Percentiles rank a stretch among this genome's conserved stretches.
Conservation (phyloP, 1,284 basidiomycete species). For the Exsudoporus floridanus region DNA sequence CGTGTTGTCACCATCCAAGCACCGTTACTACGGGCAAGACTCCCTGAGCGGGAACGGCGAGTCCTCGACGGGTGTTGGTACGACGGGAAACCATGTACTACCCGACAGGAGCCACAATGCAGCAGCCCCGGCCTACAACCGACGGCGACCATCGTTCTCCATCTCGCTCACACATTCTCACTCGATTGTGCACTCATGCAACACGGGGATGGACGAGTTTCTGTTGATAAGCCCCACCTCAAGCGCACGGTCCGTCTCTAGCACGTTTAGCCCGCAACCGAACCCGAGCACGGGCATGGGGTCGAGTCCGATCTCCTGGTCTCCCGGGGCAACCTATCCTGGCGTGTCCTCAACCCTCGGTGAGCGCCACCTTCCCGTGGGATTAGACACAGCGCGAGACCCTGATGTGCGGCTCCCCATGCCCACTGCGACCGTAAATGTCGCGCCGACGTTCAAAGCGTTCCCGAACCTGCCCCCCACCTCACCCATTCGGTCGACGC, state of each 20-base stretch:
- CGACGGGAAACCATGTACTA: neutral
- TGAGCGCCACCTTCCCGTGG: neutral
- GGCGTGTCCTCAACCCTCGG: neutral
- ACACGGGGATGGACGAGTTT: slow-evolving; percentile 26
- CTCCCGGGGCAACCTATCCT: neutral
- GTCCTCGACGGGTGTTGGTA: neutral
- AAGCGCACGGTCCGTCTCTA: slow-evolving; percentile 8
- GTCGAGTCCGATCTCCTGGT: neutral
- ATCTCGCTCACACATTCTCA: slow-evolving; percentile 13
- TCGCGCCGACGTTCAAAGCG: slow-evolving; percentile 10
- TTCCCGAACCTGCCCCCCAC: slow-evolving; percentile 13
- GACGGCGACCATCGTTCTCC: slow-evolving; percentile 19
- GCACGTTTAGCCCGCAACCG: neutral
- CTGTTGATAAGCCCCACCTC: slow-evolving; percentile 16
- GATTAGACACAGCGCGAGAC: neutral
- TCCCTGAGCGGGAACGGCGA: slow-evolving; percentile 2
- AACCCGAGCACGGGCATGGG: neutral
- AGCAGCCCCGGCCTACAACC: neutral
- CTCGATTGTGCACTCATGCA: slow-evolving; percentile 18
- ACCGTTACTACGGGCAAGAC: slow-evolving; percentile 22
- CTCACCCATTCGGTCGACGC: slow-evolving; percentile 14
- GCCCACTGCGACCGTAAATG: neutral
- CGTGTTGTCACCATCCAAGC: slow-evolving; percentile 19
- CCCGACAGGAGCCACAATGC: slow-evolving; percentile 1
- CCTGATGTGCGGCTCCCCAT: slow-evolving; percentile 11